These are phyloP conservation scores for Hericium coralloides DNA, from an alignment of 768 basidiomycete species.

Conservation along the genomic window DNA sequence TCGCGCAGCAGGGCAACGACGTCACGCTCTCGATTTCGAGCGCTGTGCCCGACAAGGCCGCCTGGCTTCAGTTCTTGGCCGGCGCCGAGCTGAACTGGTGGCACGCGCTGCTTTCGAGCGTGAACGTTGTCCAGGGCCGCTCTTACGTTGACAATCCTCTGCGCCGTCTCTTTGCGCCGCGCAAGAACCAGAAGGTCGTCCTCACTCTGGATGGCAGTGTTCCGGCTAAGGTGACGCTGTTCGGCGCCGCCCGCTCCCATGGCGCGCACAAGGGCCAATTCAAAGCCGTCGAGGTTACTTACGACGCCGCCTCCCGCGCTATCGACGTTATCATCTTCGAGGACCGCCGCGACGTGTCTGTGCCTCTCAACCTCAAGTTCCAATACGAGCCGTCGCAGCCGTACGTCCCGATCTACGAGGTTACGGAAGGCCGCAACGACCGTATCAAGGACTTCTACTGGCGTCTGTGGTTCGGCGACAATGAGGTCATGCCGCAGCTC, in stretches of 20 bases:
- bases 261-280: constrained; percentile 65
- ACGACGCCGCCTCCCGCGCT: constrained; percentile 35
- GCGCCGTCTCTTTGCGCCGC: constrained; percentile 77
- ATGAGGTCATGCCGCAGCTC: constrained; percentile 67
- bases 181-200: constrained; percentile 68
- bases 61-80: constrained; percentile 81
- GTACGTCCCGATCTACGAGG: constrained; percentile 88
- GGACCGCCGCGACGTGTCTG: constrained; percentile 65
- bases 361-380: constrained; percentile 80
- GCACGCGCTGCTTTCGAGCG: constrained; percentile 71
- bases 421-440: constrained; percentile 72
- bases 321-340: constrained; percentile 77
- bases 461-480: constrained; percentile 94
- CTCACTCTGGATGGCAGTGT: constrained; percentile 35
- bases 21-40: constrained; percentile 44
- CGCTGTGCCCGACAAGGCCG: constrained; percentile 45
- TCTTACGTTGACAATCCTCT: constrained; percentile 87
- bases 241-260: constrained; percentile 73
- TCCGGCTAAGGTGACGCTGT: constrained; percentile 55
- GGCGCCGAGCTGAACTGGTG: constrained; percentile 83
- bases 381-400: constrained; percentile 82
- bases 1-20: constrained; percentile 32
- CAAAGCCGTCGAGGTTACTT: constrained; percentile 76
- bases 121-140: constrained; percentile 79
- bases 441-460: constrained; percentile 98